phyloP scores from a whole-genome alignment of 176 grass and related monocot species.

The Sorghum bicolor region DNA sequence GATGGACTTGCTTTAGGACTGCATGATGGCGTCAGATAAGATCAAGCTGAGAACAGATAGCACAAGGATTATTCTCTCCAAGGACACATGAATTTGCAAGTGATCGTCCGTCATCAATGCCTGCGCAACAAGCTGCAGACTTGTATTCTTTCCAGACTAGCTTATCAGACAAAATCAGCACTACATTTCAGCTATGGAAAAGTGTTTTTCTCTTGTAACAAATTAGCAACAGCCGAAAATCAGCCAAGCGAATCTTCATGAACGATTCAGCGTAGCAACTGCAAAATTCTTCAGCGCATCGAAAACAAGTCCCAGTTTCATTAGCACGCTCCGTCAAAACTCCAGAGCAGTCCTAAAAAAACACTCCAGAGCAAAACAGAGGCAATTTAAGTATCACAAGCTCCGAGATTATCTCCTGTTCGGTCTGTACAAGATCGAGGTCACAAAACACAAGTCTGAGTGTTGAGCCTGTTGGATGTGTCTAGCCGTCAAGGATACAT shows the following conservation, averaged over 20 bases:
- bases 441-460: not conserved
- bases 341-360: too few relatives aligned
- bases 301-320: conserved; percentile 2
- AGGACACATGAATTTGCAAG: not conserved
- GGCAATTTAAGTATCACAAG: conserved; percentile 1
- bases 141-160: too few relatives aligned
- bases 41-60: not conserved
- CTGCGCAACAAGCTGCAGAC: not conserved
- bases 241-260: too few relatives aligned
- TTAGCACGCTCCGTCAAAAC: conserved; percentile 6
- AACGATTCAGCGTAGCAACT: not conserved
- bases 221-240: too few relatives aligned
- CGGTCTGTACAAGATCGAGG: conserved; percentile 23
- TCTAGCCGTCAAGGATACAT: not conserved
- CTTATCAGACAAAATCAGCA: too few relatives aligned
- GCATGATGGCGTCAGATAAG: not conserved
- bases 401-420: conserved; percentile 8
- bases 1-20: not conserved
- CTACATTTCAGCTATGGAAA: too few relatives aligned
- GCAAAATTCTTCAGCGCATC: conserved; percentile 5
- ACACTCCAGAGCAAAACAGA: not conserved
- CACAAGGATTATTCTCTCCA: not conserved
- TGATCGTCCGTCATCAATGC: not conserved
- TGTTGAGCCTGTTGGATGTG: conserved; percentile 16
- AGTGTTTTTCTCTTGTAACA: too few relatives aligned